phyloP scores from a whole-genome alignment of 257 asterid genomes.

The Primulina eburnea region DNA sequence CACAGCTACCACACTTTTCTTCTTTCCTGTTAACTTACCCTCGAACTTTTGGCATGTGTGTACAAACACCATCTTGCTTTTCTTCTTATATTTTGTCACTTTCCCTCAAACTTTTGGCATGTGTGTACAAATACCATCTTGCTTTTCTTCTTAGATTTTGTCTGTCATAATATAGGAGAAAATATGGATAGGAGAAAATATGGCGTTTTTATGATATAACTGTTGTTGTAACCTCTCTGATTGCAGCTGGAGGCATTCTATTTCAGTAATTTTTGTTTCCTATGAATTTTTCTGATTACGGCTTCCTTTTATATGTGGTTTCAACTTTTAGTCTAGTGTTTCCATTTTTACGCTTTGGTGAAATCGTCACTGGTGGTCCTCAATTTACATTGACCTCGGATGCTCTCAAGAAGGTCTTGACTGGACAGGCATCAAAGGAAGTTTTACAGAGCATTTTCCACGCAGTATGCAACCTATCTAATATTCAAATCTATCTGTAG shows the following conservation, averaged over 20 bases:
- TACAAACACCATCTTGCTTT: background rate
- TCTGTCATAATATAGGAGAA: constrained; percentile 3
- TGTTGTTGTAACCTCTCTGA: constrained; percentile 11
- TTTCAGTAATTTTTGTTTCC: constrained; percentile 12
- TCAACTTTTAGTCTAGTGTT: constrained; percentile 57
- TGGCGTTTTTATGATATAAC: background rate
- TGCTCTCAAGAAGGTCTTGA: constrained; percentile 87
- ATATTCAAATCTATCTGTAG: constrained; percentile 14
- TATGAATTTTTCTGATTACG: constrained; percentile 3
- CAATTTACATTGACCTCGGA: constrained; percentile 83
- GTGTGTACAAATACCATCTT: background rate
- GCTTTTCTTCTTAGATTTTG: background rate
- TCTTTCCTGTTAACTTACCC: background rate
- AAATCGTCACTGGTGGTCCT: constrained; percentile 72
- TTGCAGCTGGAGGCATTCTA: constrained; percentile 4
- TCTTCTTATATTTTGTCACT: background rate
- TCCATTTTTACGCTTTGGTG: constrained; percentile 87
- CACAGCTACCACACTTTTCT: background rate
- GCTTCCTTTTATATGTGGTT: constrained; percentile 7
- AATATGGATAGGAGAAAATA: too few relatives aligned
- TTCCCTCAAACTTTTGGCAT: too few relatives aligned
- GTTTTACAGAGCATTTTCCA: constrained; percentile 71
- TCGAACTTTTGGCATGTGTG: too few relatives aligned
- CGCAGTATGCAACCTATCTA: constrained; percentile 53
- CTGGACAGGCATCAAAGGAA: constrained; percentile 82